Evolutionary conservation across 2,329 filamentous ascomycete genomes (phyloP), one percentile per base, ranked within the genome.

Genomic region (Exophiala viscosa): DNA sequence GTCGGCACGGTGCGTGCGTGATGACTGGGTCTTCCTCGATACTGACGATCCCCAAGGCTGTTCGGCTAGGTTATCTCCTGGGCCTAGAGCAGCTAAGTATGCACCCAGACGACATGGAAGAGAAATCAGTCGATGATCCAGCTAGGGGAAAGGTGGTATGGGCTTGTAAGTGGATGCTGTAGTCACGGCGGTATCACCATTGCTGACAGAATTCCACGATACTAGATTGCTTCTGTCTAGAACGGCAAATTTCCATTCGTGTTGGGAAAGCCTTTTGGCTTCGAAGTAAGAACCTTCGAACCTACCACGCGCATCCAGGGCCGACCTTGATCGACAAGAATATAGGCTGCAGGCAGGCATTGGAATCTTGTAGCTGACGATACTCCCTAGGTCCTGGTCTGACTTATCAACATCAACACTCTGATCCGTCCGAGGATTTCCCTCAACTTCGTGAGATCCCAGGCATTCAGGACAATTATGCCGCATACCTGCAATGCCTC

Each of bases 401-500:
- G 50, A 53, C 50, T 11, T 36, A 44, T 17, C 50, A 53, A 20
- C 50, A 53, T 36, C 40, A 48, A 17, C 50, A 53, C 39, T 45
- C 43, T 17, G 45, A 53, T 45, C 44, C 50, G 2, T 45, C 44
- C n/a, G 50, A 53, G 36, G 50, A 53, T 23, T 53, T 53, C 14
- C 50, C 50, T 33, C 45, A 53, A 32, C 48, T 53, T 45, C 50
- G 50, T 31, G 44, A 53, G 39, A 53, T 53, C 20, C 28, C 43
- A 7, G 50, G 50, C 15, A 28, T 44, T 40, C 50, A 53, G 44
- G 50, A 53, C 28, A 40, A 53, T 10, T 35, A 53, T 39, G 50
- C 50, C n/a, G 50, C 50, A 48, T 53, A 53, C 33, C 33, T 53
- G 45, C 50, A 53, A 33, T 53, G 50, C 48, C 50, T 48, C 38